Conservation (phyloP, 805 yeast genomes). For the Candida railenensis region DNA sequence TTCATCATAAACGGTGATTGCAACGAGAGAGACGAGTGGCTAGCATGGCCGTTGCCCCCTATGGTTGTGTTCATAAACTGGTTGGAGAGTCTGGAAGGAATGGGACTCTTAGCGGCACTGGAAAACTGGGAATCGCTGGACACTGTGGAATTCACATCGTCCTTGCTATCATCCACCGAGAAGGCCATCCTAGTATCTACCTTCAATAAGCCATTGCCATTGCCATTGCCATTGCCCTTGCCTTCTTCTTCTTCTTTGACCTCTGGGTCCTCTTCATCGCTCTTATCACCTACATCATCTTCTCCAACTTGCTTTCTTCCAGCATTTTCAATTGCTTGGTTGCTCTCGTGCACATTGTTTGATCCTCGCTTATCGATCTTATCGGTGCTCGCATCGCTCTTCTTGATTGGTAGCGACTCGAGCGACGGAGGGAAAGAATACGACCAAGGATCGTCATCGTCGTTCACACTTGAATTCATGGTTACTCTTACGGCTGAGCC, state of each 20-base stretch:
- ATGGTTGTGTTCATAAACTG: not conserved
- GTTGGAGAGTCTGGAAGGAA: not conserved
- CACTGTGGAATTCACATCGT: not conserved
- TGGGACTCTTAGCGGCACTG: not conserved
- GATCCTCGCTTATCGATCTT: not conserved
- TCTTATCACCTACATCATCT: not conserved
- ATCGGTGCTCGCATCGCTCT: not conserved
- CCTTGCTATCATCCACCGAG: not conserved
- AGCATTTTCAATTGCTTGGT: not conserved
- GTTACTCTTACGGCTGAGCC: too few relatives aligned
- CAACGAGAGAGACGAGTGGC: conserved; percentile 21
- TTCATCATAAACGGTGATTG: conserved; percentile 37
- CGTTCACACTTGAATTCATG: too few relatives aligned
- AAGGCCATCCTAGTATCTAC: not conserved
- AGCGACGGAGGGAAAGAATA: conserved; percentile 38
- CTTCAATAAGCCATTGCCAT: not conserved
- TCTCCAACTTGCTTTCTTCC: not conserved
- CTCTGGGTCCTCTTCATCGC: not conserved
- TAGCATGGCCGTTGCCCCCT: not conserved
- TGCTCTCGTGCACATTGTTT: not conserved
- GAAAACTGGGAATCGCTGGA: not conserved
- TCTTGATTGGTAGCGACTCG: conserved; percentile 23
- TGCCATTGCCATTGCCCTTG: not conserved
- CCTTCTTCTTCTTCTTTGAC: not conserved
- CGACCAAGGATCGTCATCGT: conserved; percentile 42